phyloP scores from a whole-genome alignment of 176 grass and related monocot species.

The Raddia distichophylla region DNA sequence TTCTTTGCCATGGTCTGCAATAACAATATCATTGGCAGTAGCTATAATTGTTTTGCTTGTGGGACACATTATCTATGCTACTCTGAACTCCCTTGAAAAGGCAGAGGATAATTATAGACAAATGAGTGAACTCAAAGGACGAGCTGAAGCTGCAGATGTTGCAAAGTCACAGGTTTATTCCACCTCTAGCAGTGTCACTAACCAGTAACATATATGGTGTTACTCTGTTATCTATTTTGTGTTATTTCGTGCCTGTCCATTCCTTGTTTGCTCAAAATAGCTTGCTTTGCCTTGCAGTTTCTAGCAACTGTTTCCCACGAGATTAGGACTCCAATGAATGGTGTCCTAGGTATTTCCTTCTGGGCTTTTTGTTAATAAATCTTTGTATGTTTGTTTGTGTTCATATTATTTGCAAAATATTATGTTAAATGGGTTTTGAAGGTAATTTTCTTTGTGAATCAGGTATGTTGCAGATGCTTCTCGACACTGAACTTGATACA shows the following conservation, averaged over 20 bases:
- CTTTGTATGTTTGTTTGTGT: slow-evolving; percentile 6
- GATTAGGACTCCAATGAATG: slow-evolving; percentile 90
- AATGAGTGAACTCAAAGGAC: slow-evolving; percentile 73
- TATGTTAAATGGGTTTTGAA: slow-evolving; percentile 20
- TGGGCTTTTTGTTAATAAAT: background rate
- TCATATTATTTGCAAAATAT: slow-evolving; percentile 11
- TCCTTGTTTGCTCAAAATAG: slow-evolving; percentile 41
- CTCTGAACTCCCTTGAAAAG: slow-evolving; percentile 71
- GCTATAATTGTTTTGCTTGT: slow-evolving; percentile 80
- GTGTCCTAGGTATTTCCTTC: slow-evolving; percentile 74
- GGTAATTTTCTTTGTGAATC: slow-evolving; percentile 24
- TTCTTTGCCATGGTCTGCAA: slow-evolving; percentile 69
- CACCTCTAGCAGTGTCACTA: background rate
- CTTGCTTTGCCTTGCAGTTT: slow-evolving; percentile 66
- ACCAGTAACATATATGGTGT: background rate
- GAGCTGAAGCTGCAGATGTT: slow-evolving; percentile 83
- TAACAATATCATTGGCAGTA: slow-evolving; percentile 56
- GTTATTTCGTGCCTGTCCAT: background rate
- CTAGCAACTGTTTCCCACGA: slow-evolving; percentile 89
- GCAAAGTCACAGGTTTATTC: slow-evolving; percentile 74
- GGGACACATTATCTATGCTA: slow-evolving; percentile 73
- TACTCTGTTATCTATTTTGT: slow-evolving; percentile 21
- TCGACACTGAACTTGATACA: slow-evolving; percentile 81
- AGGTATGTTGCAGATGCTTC: slow-evolving; percentile 93
- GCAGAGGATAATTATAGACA: slow-evolving; percentile 62